Conservation (phyloP, 495 filamentous ascomycete species). For the Staphylotrichum tortipilum region DNA sequence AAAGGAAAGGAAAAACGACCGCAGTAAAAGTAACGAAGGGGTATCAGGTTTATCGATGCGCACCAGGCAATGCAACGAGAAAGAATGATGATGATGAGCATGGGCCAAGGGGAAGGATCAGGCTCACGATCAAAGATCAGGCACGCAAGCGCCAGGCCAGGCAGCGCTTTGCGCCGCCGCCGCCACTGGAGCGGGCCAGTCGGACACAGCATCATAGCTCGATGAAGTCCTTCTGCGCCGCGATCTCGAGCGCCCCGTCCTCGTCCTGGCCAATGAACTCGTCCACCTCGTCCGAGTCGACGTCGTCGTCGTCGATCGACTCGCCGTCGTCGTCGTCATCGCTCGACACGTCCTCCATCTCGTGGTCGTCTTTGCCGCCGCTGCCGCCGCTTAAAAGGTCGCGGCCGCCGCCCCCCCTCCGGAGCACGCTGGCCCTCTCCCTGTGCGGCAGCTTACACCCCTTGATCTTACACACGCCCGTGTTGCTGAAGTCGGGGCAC, state of each 20-base stretch:
- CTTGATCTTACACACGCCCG: conserved; percentile 70
- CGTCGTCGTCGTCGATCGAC: conserved; percentile 71
- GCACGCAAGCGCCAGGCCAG: too few species aligned
- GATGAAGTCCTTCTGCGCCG: conserved; percentile 41
- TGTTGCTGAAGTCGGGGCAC: conserved; percentile 93
- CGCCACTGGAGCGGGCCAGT: not conserved
- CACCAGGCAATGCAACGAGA: conserved; percentile 2
- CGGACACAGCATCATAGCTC: conserved; percentile 25
- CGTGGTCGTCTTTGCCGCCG: conserved; percentile 40
- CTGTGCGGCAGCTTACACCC: conserved; percentile 81
- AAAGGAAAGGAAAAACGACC: too few species aligned
- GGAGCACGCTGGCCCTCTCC: conserved; percentile 66
- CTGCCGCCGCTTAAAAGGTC: conserved; percentile 15
- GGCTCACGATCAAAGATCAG: too few species aligned
- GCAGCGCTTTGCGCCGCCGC: too few species aligned
- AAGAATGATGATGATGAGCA: not conserved
- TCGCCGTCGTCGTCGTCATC: conserved; percentile 68
- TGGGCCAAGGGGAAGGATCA: not conserved
- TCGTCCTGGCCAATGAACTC: conserved; percentile 52
- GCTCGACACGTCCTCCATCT: conserved; percentile 72
- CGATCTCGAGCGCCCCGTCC: conserved; percentile 30
- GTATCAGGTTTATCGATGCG: conserved; percentile 21
- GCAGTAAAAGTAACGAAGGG: conserved; percentile 8
- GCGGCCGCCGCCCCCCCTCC: conserved; percentile 25
- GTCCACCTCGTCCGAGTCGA: conserved; percentile 80